Evolutionary conservation across 2,329 filamentous ascomycete genomes (phyloP).

Genomic region (Aspergillus neoniger): DNA sequence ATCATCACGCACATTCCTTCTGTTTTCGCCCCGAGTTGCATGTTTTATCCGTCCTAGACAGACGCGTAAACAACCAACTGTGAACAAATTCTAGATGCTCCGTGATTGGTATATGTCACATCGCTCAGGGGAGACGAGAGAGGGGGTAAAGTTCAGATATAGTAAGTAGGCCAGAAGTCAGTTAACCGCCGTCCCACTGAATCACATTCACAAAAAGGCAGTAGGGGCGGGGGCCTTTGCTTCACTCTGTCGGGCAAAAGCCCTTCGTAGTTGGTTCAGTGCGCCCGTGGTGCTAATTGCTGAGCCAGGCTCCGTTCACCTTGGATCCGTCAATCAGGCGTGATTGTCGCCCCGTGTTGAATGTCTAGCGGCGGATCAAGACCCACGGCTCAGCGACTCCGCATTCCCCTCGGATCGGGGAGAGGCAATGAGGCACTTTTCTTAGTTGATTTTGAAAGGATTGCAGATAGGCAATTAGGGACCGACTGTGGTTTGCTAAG

Average conservation of each 20-base stretch:
- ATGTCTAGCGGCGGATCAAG: conserved; percentile 29
- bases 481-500: background rate
- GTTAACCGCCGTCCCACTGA: conserved; percentile 24
- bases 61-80: background rate
- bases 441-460: background rate
- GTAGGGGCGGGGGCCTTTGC: conserved; percentile 12
- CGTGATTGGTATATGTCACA: conserved; percentile 13
- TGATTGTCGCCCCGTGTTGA: conserved; percentile 16
- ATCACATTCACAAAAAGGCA: conserved; percentile 13
- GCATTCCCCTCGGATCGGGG: background rate
- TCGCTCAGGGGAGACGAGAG: background rate
- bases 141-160: background rate
- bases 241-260: conserved; percentile 13
- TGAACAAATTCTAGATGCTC: background rate
- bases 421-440: background rate
- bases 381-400: conserved; percentile 29
- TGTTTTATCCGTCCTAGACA: background rate
- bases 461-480: background rate
- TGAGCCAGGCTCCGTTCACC: conserved; percentile 16
- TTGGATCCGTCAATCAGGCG: conserved; percentile 24
- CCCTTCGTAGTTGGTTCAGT: conserved; percentile 1
- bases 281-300: conserved; percentile 18
- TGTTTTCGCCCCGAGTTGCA: background rate
- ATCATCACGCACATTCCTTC: background rate
- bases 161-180: background rate